Evolutionary conservation across 2,329 filamentous ascomycete species (phyloP), one percentile per base, ranked within the genome.

Genomic region (Claviceps lovelessii): DNA sequence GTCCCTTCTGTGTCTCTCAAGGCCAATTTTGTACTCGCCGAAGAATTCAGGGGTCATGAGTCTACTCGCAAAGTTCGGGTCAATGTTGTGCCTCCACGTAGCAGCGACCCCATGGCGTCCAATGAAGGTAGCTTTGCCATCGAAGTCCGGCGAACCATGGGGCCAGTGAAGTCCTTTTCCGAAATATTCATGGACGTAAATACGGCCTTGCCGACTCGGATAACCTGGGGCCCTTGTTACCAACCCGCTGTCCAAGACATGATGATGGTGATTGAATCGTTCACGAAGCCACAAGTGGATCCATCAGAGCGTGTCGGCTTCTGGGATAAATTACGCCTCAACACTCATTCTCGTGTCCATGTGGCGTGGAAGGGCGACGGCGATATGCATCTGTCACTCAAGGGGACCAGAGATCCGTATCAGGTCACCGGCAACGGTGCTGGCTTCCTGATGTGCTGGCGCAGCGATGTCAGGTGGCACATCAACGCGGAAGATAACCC

Each of bases 221-320:
- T 98, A 53, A 96, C 91, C 0, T 98, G 93, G 94, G 90, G 90
- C 8, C 90, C 93, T 49, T 95, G 90, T 2, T 98, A 97, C 64
- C 94, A 98, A 65, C 93, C 94, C 33, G 91, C 91, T 1, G 91
- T 98, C 51, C 93, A 98, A 68, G 94, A 98, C 65, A 95, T 97
- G 86, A 98, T 98, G 93, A 96, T 97, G 80, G 90, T 90, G 31
- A 87, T 98, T 58, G 93, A 98, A 70, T 91, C 88, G 2, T 97
- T 98, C 67, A 96, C 91, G 0, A 98, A 98, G 66, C 89, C 91
- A 8, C 90, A 91, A 59, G 77, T 96, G 33, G 94, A 98, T 67
- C 86, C 88, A 1, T 97, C 93, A 0, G 94, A 98, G 60, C 80
- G 86, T 55, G 89, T 95, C 49, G 93, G 93, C 3, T 98, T 98